Evolutionary conservation across 805 yeast species (phyloP), one percentile per base, ranked within the genome.

Genomic region (Torulaspora indica): DNA sequence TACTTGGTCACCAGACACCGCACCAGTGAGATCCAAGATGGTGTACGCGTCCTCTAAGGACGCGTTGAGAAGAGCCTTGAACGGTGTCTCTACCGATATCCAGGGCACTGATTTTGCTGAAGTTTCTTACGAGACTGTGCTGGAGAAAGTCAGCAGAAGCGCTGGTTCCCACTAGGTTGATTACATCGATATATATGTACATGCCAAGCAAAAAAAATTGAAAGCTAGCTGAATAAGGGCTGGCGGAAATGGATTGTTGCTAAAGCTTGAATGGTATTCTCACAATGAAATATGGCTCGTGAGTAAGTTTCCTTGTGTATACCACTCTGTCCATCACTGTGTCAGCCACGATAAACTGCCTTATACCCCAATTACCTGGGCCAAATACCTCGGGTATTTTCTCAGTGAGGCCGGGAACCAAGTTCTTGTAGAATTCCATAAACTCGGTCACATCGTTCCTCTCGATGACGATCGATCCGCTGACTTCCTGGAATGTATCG

Each of bases 61-160:
- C 61, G 96, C 97, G 39, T 79, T 93, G 64, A 91, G 98, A 78
- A 88, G 96, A 73, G 91, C 98, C 45, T 77, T 93, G 65, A 91
- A 86, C 68, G 98, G 98, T 70, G 81, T 93, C 56, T 75, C 96
- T 46, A 70, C 95, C 57, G 98, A 93, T 65, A 77, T 93, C 63
- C 98, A 93, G 76, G 98, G 98, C 66, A 93, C 98, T 47, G 98
- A 93, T 71, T 90, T 82, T 72, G 82, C 95, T 51, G 98, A 93
- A 77, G 97, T 93, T 56, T 86, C 95, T 53, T 87, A 84, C 70
- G 98, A 91, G 67, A 76, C 90, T 55, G 93, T 93, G 48, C 78
- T 90, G 68, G 96, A 86, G 64, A 85, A 74, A 68, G 96, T 90
- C 58, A 79, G 88, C 67, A 82, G 81, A 70, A 90, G 86, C 64